These are phyloP conservation scores for Fremontodendron californicum DNA, from an alignment of 345 rosid genomes.

Conservation along the genomic window DNA sequence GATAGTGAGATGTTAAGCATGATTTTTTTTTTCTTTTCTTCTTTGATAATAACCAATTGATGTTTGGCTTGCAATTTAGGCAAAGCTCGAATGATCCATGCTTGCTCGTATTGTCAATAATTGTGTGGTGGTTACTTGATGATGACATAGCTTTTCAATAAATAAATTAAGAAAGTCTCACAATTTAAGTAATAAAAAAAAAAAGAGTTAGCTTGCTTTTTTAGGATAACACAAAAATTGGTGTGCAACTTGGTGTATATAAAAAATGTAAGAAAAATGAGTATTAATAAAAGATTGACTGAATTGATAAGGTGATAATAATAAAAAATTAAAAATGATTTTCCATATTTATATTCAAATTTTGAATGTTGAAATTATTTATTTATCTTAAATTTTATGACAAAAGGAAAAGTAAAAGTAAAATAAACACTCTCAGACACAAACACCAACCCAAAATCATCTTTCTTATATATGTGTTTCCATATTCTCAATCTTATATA, in stretches of 20 bases:
- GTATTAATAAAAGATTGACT: not conserved
- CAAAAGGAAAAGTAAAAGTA: no score
- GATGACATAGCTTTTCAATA: not conserved
- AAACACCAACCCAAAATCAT: no score
- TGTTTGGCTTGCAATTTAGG: slow-evolving; percentile 19
- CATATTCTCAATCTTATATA: no score
- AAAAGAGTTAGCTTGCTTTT: not conserved
- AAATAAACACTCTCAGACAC: no score
- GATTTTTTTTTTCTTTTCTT: not conserved
- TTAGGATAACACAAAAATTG: not conserved
- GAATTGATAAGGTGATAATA: not conserved
- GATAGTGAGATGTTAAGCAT: not conserved
- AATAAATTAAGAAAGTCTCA: not conserved
- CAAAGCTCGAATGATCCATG: not conserved
- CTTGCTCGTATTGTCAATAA: not conserved
- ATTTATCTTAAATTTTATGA: no score
- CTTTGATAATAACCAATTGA: not conserved
- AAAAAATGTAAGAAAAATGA: not conserved
- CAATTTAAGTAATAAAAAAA: not conserved
- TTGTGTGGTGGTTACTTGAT: not conserved
- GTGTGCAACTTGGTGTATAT: not conserved
- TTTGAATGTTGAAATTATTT: no score
- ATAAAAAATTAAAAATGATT: not conserved
- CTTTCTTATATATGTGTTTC: no score
- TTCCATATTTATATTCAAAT: no score